These are phyloP conservation scores for Nemania sp. DNA, from an alignment of 2,329 filamentous ascomycete genomes.

Conservation along the genomic window DNA sequence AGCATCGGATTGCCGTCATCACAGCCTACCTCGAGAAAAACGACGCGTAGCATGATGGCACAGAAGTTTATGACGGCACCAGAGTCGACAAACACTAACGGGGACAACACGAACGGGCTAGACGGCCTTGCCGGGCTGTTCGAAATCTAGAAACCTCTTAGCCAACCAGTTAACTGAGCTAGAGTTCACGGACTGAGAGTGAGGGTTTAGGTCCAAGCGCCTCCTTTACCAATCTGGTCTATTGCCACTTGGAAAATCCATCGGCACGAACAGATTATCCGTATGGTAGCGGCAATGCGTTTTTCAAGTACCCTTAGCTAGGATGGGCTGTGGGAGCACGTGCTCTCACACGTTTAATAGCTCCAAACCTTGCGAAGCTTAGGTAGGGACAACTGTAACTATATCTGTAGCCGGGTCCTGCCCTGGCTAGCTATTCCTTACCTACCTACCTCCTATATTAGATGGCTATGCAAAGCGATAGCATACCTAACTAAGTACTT, in stretches of 20 bases:
- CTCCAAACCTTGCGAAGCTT: background rate
- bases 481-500: background rate
- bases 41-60: conserved; percentile 69
- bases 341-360: background rate
- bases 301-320: background rate
- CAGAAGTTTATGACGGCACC: conserved; percentile 74
- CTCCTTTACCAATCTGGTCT: background rate
- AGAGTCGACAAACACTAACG: conserved; percentile 43
- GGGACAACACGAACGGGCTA: conserved; percentile 60
- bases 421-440: background rate
- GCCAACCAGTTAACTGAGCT: background rate
- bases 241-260: background rate
- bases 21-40: conserved; percentile 54
- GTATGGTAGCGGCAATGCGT: conserved; percentile 4
- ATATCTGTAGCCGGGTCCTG: too few species aligned
- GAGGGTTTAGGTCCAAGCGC: background rate
- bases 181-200: background rate
- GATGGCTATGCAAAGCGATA: background rate
- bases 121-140: conserved; percentile 68
- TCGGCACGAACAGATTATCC: conserved; percentile 2
- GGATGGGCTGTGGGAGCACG: background rate
- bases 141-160: conserved; percentile 42
- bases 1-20: conserved; percentile 54
- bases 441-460: too few species aligned
- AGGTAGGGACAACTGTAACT: background rate